These are phyloP conservation scores for Buddleja alternifolia DNA, from an alignment of 257 asterid species.

Conservation along the genomic window DNA sequence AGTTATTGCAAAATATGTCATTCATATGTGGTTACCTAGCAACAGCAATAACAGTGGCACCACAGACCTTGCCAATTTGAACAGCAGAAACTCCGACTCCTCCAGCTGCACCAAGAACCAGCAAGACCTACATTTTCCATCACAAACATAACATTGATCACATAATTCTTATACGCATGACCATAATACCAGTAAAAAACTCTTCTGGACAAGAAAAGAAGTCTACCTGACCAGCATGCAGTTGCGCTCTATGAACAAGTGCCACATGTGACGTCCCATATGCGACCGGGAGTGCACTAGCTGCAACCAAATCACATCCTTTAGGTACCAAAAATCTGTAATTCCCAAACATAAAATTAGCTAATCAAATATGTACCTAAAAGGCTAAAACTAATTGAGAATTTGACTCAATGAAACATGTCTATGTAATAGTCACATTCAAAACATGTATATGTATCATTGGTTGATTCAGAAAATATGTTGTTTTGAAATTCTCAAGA, in stretches of 20 bases:
- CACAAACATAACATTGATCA: conserved; percentile 3
- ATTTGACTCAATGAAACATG: background rate
- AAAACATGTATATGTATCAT: background rate
- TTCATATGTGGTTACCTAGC: conserved; percentile 63
- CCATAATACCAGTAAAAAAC: background rate
- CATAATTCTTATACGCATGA: background rate
- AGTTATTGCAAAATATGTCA: background rate
- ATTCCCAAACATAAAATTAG: conserved; percentile 22
- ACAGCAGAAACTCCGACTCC: conserved; percentile 98
- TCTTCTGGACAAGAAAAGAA: background rate
- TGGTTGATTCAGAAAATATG: too few relatives aligned
- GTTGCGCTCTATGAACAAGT: conserved; percentile 83
- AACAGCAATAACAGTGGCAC: conserved; percentile 86
- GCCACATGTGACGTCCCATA: conserved; percentile 97
- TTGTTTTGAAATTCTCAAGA: too few relatives aligned
- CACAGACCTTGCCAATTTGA: conserved; percentile 87
- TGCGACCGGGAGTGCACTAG: conserved; percentile 88
- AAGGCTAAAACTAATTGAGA: background rate
- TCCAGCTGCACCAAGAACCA: conserved; percentile 99
- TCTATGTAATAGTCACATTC: background rate
- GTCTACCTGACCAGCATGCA: conserved; percentile 66
- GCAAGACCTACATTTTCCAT: conserved; percentile 59
- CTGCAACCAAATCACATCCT: conserved; percentile 88
- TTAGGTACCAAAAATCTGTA: conserved; percentile 74
- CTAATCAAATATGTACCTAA: background rate